A percentile compares a stretch with the other conserved stretches of the same genome.
These are phyloP conservation scores for Ascobolus immersus DNA, from an alignment of 495 filamentous ascomycete species.

Conservation along the genomic window DNA sequence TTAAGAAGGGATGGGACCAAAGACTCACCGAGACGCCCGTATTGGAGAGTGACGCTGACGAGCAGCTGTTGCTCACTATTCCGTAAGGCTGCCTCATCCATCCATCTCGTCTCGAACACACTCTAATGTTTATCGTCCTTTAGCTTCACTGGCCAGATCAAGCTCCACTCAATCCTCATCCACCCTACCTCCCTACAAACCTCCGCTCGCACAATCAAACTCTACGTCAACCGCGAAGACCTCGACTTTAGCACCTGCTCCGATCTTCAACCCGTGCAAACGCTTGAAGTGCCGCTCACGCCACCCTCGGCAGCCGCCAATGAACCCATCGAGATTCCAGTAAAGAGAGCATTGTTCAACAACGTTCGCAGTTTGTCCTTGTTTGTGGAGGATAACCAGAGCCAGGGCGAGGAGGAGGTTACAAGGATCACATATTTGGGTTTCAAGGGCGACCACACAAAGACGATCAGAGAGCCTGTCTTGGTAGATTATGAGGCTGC, in stretches of 20 bases:
- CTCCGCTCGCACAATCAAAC: slow-evolving; percentile 59
- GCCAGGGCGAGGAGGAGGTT: slow-evolving; percentile 43
- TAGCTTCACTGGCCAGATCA: slow-evolving; percentile 83
- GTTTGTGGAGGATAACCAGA: slow-evolving; percentile 42
- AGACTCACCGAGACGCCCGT: slow-evolving; percentile 43
- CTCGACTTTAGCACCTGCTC: slow-evolving; percentile 57
- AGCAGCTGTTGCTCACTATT: slow-evolving; percentile 74
- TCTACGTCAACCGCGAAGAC: slow-evolving; percentile 65
- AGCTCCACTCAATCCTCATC: slow-evolving; percentile 66
- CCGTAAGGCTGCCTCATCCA: slow-evolving; percentile 33
- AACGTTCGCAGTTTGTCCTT: slow-evolving; percentile 48
- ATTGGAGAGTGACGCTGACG: slow-evolving; percentile 64
- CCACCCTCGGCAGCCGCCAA: slow-evolving; percentile 30
- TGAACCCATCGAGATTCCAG: slow-evolving; percentile 59
- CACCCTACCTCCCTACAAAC: slow-evolving; percentile 42
- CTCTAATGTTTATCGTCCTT: neutral
- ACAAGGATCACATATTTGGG: slow-evolving; percentile 62
- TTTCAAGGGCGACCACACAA: slow-evolving; percentile 82
- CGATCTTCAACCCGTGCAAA: slow-evolving; percentile 47
- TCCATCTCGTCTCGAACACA: neutral
- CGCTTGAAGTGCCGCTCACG: slow-evolving; percentile 32
- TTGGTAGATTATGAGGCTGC: slow-evolving; percentile 83
- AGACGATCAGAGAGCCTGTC: slow-evolving; percentile 53
- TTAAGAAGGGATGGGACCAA: slow-evolving; percentile 79
- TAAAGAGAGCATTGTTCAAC: slow-evolving; percentile 74